A percentile compares a stretch with the other conserved stretches of the same genome.
These are phyloP conservation scores for Lentinula aciculospora DNA, from an alignment of 768 basidiomycete genomes.

Conservation along the genomic window DNA sequence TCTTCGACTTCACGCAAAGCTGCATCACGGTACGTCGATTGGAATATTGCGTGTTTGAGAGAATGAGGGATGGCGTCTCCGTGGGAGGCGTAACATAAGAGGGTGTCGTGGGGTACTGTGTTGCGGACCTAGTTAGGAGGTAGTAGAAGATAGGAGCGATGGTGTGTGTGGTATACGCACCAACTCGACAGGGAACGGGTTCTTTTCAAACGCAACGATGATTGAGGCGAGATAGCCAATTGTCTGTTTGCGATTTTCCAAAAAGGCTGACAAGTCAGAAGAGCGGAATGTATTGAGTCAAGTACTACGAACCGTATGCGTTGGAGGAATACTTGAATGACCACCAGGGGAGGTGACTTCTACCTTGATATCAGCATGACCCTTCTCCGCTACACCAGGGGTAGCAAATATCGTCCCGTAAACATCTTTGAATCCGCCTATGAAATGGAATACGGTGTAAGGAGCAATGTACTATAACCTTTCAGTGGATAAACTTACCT, in stretches of 20 bases:
- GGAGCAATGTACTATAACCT: too few relatives aligned
- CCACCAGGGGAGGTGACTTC: slow-evolving; percentile 51
- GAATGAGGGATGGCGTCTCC: slow-evolving; percentile 32
- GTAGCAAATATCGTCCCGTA: slow-evolving; percentile 37
- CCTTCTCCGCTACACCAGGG: slow-evolving; percentile 48
- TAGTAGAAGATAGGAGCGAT: neutral
- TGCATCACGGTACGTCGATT: slow-evolving; percentile 28
- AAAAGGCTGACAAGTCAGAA: too few relatives aligned
- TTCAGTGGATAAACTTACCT: neutral
- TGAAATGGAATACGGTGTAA: neutral
- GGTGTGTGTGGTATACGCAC: slow-evolving; percentile 12
- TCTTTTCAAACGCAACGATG: slow-evolving; percentile 41
- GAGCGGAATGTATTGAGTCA: slow-evolving; percentile 5
- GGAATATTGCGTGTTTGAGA: slow-evolving; percentile 26
- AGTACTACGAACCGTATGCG: slow-evolving; percentile 42
- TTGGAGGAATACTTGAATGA: slow-evolving; percentile 59
- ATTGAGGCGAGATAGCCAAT: slow-evolving; percentile 57
- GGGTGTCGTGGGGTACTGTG: slow-evolving; percentile 34
- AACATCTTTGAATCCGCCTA: slow-evolving; percentile 12
- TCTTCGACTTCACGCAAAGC: slow-evolving; percentile 36
- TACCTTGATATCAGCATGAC: slow-evolving; percentile 36
- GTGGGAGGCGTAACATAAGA: slow-evolving; percentile 48
- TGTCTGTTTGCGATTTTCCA: slow-evolving; percentile 18
- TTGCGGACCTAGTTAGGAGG: slow-evolving; percentile 23
- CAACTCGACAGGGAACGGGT: slow-evolving; percentile 34